Conservation (phyloP, 352 stramenopile species). For the Peronospora farinosa region DNA sequence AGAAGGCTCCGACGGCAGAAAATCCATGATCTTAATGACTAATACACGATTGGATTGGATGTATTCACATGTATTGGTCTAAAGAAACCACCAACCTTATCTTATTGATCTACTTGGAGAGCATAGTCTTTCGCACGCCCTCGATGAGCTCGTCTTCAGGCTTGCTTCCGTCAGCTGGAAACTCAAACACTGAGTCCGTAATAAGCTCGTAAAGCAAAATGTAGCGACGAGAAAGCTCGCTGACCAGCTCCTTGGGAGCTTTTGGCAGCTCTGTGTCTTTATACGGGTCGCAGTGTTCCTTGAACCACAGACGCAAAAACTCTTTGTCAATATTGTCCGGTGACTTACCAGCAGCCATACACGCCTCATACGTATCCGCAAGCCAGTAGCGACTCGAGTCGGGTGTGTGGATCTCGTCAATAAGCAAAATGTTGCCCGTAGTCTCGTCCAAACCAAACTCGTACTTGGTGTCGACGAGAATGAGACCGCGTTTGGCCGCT, state of each 20-base stretch:
- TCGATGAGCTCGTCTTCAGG: slow-evolving; percentile 46
- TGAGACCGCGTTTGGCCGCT: slow-evolving; percentile 89
- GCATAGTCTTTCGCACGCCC: slow-evolving; percentile 33
- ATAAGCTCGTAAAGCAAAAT: slow-evolving; percentile 99
- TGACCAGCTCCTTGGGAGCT: slow-evolving; percentile 93
- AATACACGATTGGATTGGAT: too few relatives aligned
- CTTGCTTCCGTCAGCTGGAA: slow-evolving; percentile 38
- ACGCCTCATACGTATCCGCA: slow-evolving; percentile 84
- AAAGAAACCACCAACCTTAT: slow-evolving; percentile 8
- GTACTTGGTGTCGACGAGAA: slow-evolving; percentile 99
- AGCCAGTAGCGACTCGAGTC: slow-evolving; percentile 96
- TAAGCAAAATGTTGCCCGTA: slow-evolving; percentile 90
- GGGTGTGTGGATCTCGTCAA: slow-evolving; percentile 99
- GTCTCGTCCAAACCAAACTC: slow-evolving; percentile 75
- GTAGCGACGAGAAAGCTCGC: slow-evolving; percentile 95
- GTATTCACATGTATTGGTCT: slow-evolving; percentile 18
- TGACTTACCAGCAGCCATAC: slow-evolving; percentile 82
- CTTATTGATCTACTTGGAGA: slow-evolving; percentile 26
- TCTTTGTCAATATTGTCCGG: slow-evolving; percentile 99
- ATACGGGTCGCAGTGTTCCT: slow-evolving; percentile 97
- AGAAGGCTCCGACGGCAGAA: too few relatives aligned
- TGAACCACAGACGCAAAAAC: slow-evolving; percentile 98
- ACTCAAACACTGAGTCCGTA: slow-evolving; percentile 92
- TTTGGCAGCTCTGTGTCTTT: slow-evolving; percentile 93
- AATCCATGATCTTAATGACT: too few relatives aligned